These are phyloP conservation scores for Furcasterigmium sp. DNA, from an alignment of 2,329 filamentous ascomycete species.

Conservation along the genomic window DNA sequence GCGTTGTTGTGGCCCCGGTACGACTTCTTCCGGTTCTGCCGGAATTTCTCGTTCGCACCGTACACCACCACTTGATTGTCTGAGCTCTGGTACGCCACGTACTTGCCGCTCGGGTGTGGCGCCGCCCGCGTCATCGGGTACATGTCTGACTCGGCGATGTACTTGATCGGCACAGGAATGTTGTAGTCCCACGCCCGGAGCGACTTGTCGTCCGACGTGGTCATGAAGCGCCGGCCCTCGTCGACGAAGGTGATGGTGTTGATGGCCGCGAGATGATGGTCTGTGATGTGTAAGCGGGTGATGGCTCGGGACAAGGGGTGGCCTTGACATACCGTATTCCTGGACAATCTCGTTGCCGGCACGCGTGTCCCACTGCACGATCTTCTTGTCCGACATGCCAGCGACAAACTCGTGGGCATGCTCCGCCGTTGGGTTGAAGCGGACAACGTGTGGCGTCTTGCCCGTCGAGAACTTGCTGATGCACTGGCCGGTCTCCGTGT, in stretches of 20 bases:
- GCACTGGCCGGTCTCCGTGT: slow-evolving; percentile 90
- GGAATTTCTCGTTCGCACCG: slow-evolving; percentile 89
- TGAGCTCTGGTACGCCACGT: slow-evolving; percentile 80
- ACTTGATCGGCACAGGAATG: slow-evolving; percentile 97
- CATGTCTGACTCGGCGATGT: slow-evolving; percentile 97
- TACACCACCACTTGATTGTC: slow-evolving; percentile 98
- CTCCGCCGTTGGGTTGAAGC: slow-evolving; percentile 79
- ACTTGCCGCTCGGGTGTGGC: slow-evolving; percentile 84
- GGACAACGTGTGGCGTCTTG: slow-evolving; percentile 90
- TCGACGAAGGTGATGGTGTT: slow-evolving; percentile 98
- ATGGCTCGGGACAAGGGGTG: too few relatives aligned
- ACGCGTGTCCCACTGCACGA: slow-evolving; percentile 91
- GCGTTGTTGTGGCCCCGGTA: slow-evolving; percentile 96
- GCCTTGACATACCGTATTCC: slow-evolving; percentile 58
- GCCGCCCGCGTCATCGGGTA: slow-evolving; percentile 87
- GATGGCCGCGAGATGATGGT: slow-evolving; percentile 95
- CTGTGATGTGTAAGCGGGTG: slow-evolving; percentile 24
- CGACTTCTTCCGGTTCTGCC: slow-evolving; percentile 94
- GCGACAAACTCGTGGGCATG: slow-evolving; percentile 86
- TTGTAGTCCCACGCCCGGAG: slow-evolving; percentile 97
- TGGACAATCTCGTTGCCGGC: slow-evolving; percentile 75
- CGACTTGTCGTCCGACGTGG: slow-evolving; percentile 94
- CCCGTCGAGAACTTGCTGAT: slow-evolving; percentile 85
- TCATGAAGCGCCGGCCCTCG: slow-evolving; percentile 91
- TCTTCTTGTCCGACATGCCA: slow-evolving; percentile 98